Evolutionary conservation across 148 eudicot species (phyloP), one percentile per base, ranked within the genome.

Genomic region (Heliosperma pusillum): DNA sequence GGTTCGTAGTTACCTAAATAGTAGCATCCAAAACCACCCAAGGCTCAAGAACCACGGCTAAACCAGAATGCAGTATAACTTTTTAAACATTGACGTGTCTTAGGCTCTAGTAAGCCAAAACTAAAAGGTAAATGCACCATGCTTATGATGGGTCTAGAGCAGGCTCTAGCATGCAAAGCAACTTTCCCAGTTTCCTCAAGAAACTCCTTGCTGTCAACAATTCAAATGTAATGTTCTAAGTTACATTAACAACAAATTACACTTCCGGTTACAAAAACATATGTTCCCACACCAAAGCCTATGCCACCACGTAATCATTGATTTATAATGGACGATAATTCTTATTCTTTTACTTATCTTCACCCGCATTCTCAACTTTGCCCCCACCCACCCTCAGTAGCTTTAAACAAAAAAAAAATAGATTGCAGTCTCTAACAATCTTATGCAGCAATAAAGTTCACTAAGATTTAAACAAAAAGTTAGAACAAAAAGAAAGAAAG

Each of bases 371-470:
- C 4, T 36, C 6, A 44, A 58, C 57, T 13, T 42, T 3, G 2
- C 53, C 21, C 55, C 30, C 52, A 62, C 59, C 29, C 53, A 36
- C 55, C 52, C 29, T 11, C 29, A 50, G 27, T 55, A 21, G 12
- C 72, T 30, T 7, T 15, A 17, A 36, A 66, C 22, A n/a, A 67
- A 20, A 40, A 20, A 7, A 7, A 36, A n/a, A n/a, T n/a, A n/a
- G n/a, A 15, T 44, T 69, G 56, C 55, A 69, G n/a, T 45, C 69
- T 33, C 69, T 33, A 66, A 36, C 45, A 19, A 30, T 65, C 22
- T 29, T 65, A 29, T 62, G 15, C 21, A 30, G 42, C 10, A 33
- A 33, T n/a, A n/a, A 69, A 65, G 2, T 45, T 44, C 25, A 67
- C 30, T 15, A 42, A 20, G n/a, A 15, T 20, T 9, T 20, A 36